These are phyloP conservation scores for Logfia minima DNA, from an alignment of 129 eudicot genomes.

Conservation along the genomic window DNA sequence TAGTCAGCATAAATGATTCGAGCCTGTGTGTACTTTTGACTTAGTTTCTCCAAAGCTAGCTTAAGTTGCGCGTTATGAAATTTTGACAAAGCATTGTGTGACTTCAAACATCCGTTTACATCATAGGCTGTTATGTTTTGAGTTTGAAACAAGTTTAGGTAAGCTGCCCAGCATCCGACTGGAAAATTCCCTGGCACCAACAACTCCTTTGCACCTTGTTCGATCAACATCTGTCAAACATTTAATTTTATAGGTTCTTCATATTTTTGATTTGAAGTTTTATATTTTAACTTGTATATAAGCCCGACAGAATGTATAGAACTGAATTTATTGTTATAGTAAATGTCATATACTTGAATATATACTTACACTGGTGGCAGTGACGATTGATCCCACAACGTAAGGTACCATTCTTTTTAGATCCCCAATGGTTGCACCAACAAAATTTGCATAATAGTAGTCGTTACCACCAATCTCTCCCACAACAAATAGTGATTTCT, in stretches of 20 bases:
- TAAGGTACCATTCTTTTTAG: conserved; percentile 53
- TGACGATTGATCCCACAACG: conserved; percentile 50
- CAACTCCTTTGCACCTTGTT: conserved; percentile 65
- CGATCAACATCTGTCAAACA: conserved; percentile 54
- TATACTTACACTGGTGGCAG: conserved; percentile 58
- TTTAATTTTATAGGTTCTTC: neutral
- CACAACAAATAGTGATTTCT: conserved; percentile 58
- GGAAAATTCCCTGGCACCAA: conserved; percentile 87
- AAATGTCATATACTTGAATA: neutral
- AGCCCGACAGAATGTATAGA: too few species aligned
- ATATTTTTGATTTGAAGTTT: too few species aligned
- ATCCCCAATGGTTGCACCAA: conserved; percentile 45
- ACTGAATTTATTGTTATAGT: too few species aligned
- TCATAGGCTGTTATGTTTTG: conserved; percentile 55
- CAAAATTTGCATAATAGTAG: conserved; percentile 60
- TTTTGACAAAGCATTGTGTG: conserved; percentile 58
- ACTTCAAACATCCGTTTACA: conserved; percentile 61
- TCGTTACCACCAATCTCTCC: conserved; percentile 96
- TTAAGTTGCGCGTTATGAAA: conserved; percentile 63
- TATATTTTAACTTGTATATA: too few species aligned
- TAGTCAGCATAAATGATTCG: conserved; percentile 77
- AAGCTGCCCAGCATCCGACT: conserved; percentile 64
- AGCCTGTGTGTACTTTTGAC: conserved; percentile 53
- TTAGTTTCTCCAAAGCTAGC: conserved; percentile 46
- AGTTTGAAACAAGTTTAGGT: conserved; percentile 49